A percentile compares a stretch with the other conserved stretches of the same genome.
Evolutionary conservation across 2,329 filamentous ascomycete species (phyloP).

Genomic region (Myriosclerotinia curreyana): DNA sequence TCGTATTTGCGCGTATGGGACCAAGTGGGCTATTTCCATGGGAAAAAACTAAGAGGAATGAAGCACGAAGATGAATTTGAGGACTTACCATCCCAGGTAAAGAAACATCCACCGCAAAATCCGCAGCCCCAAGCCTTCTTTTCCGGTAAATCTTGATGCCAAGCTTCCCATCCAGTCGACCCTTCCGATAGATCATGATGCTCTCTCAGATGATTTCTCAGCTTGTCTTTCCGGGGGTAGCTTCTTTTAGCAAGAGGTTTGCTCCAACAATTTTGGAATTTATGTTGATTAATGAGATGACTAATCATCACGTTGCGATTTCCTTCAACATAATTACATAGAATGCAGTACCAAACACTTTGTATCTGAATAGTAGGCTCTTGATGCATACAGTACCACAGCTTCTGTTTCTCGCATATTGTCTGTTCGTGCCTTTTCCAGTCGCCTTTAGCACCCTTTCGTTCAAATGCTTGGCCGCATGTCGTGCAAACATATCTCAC

Average conservation of each 20-base stretch:
- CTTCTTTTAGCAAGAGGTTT: constrained; percentile 23
- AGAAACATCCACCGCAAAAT: constrained; percentile 29
- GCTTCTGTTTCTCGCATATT: constrained; percentile 29
- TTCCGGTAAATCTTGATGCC: constrained; percentile 25
- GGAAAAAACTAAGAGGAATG: neutral
- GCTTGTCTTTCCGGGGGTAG: constrained; percentile 30
- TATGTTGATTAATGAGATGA: constrained; percentile 27
- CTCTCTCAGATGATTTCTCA: constrained; percentile 31
- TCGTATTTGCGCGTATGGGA: neutral
- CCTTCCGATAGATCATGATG: constrained; percentile 26
- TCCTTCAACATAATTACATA: constrained; percentile 23
- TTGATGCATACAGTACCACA: constrained; percentile 30
- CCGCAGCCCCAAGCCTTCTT: constrained; percentile 34
- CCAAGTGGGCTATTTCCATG: neutral
- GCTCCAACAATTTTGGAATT: constrained; percentile 26
- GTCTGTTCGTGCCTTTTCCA: constrained; percentile 32
- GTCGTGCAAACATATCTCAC: constrained; percentile 29
- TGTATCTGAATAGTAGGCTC: constrained; percentile 20
- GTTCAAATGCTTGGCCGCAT: constrained; percentile 25
- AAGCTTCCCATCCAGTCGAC: constrained; percentile 26
- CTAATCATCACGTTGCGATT: constrained; percentile 23
- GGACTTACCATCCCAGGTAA: constrained; percentile 32
- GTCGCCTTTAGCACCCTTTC: constrained; percentile 28
- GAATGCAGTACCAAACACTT: constrained; percentile 26
- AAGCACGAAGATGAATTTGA: neutral